Conservation (phyloP, 768 basidiomycete genomes). For the Pisolithus tinctorius region DNA sequence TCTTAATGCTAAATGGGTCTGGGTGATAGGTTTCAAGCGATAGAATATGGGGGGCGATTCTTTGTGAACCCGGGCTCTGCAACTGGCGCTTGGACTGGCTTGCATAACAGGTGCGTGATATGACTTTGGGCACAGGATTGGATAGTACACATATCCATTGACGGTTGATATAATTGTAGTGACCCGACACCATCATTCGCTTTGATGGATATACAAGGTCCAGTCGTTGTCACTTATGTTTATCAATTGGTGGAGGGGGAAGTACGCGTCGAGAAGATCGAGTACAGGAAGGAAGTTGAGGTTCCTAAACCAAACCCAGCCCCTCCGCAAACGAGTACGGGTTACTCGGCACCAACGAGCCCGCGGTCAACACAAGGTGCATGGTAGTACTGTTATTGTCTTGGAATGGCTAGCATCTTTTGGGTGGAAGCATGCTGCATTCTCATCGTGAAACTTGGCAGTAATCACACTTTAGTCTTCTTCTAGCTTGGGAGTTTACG, state of each 20-base stretch:
- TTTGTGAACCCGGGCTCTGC: constrained; percentile 96
- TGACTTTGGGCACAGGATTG: neutral
- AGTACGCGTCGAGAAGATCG: constrained; percentile 88
- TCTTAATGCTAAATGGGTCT: neutral
- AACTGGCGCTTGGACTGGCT: constrained; percentile 88
- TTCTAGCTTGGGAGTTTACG: too few relatives aligned
- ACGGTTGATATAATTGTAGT: constrained; percentile 30
- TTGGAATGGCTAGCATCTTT: too few relatives aligned
- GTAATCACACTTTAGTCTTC: too few relatives aligned
- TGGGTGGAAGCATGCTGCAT: too few relatives aligned
- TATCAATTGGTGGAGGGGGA: constrained; percentile 93
- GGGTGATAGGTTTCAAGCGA: constrained; percentile 75
- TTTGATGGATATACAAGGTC: constrained; percentile 95
- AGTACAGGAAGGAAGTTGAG: constrained; percentile 64
- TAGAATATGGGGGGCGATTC: constrained; percentile 86
- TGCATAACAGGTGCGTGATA: constrained; percentile 8
- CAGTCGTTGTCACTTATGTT: constrained; percentile 95
- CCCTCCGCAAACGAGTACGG: constrained; percentile 25
- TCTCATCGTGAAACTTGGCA: too few relatives aligned
- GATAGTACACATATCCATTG: neutral
- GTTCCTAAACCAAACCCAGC: constrained; percentile 24
- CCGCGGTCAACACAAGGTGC: constrained; percentile 21
- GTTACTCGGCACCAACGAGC: constrained; percentile 17
- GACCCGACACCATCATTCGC: constrained; percentile 93
- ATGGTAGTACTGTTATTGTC: constrained; percentile 13